Base-by-base conservation (phyloP, 2,329 filamentous ascomycete genomes). In the Fusarium sacchari region DNA sequence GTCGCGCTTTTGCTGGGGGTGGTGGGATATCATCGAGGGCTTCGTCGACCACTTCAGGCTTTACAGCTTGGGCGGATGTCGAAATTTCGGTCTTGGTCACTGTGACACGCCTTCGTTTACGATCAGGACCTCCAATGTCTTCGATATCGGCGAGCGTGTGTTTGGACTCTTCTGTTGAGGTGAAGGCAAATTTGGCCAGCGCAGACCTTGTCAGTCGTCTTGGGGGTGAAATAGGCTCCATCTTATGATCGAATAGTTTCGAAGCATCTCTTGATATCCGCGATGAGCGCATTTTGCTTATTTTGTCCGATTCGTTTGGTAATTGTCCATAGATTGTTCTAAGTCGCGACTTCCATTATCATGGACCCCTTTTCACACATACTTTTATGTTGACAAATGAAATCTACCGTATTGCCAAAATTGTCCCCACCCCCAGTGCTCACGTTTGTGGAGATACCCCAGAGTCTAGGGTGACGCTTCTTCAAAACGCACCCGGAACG, bases 221-320 rank as follows among this genome's bases (percentile, higher is more conserved):
- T 14, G 82, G 82, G 18, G 80, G 78, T 28, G 79, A 77, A 42
- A 73, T 76, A 46, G 81, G 61, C 18, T 70, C 69, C 4, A 71
- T 52, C 39, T 65, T 69, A 46, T 77, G 77, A 72, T 87, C 84
- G 53, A 90, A 82, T n/a, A 90, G 80, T 69, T 86, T 89, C 9
- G 88, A 82, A 2, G 90, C 88, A 34, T 92, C 89, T 76, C 85
- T 85, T 14, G 89, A 90, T 59, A 90, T 81, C 46, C 86, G 84
- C 14, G 90, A 91, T 9, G 88, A 88, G 46, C 87, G 84, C 89
- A 91, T 91, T 17, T 42, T 59, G 61, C 34, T 34, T 39, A 20
- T 59, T 60, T 53, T 42, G 50, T 22, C 37, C 40, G 58, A 61
- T 52, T 30, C 44, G 44, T 42, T 37, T 49, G 22, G 24, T 24